Conservation (phyloP, 148 eudicot genomes). For the Fagopyrum esculentum region DNA sequence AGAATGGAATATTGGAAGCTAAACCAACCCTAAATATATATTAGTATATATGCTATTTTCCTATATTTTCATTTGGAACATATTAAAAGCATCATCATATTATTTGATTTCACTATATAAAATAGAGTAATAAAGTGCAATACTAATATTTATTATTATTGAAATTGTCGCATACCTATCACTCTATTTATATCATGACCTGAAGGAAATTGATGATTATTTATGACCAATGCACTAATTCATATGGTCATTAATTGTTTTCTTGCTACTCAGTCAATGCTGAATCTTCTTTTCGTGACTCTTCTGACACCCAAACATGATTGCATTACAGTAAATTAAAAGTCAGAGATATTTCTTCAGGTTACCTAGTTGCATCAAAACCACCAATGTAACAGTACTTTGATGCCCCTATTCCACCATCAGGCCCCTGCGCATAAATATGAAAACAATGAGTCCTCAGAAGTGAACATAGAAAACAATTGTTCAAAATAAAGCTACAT, state of each 20-base stretch:
- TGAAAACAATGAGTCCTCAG: neutral
- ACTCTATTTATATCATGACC: too few relatives aligned
- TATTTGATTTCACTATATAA: too few relatives aligned
- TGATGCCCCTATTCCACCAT: constrained; percentile 91
- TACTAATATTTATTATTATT: too few relatives aligned
- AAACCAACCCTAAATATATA: too few relatives aligned
- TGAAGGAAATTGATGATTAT: too few relatives aligned
- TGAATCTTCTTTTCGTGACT: neutral
- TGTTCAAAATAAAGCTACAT: neutral
- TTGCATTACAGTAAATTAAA: neutral
- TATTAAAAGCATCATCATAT: too few relatives aligned
- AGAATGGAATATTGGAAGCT: too few relatives aligned
- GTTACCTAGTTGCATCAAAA: constrained; percentile 95
- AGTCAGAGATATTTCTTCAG: neutral
- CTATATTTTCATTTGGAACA: too few relatives aligned
- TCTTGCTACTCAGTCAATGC: neutral
- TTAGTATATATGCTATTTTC: too few relatives aligned
- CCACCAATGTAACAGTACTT: constrained; percentile 93
- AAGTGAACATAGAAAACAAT: too few relatives aligned
- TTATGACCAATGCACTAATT: neutral
- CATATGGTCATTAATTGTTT: neutral
- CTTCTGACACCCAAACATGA: neutral
- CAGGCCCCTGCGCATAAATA: constrained; percentile 61
- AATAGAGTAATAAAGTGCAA: too few relatives aligned
- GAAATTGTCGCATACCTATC: too few relatives aligned